phyloP scores from a whole-genome alignment of 192 early-diverging fungal species.

The Rhizoclosmatium sp. region DNA sequence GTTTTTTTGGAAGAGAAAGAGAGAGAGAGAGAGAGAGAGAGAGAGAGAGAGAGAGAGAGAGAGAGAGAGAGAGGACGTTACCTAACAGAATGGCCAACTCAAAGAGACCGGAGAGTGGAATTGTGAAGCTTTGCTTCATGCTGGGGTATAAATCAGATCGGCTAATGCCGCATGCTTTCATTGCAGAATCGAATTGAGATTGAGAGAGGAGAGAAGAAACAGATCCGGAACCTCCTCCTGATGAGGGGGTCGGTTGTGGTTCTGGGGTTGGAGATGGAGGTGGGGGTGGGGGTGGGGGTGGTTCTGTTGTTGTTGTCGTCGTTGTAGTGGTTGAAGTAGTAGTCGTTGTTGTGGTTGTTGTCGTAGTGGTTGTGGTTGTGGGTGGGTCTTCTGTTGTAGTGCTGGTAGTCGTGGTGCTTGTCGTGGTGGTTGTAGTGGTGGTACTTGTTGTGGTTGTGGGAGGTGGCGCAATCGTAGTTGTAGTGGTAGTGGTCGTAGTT shows the following conservation, averaged over 20 bases:
- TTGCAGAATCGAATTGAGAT: background rate
- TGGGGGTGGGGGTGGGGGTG: slow-evolving; percentile 1
- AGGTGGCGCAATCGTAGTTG: background rate
- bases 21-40: too few species aligned
- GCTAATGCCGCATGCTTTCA: background rate
- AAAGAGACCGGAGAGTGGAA: background rate
- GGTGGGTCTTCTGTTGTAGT: background rate
- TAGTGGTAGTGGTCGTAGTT: background rate
- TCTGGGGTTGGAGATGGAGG: background rate
- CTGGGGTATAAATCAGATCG: background rate
- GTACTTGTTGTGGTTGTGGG: background rate
- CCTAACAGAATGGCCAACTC: background rate
- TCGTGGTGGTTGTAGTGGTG: background rate
- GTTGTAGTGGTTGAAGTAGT: background rate
- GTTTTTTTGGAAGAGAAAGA: too few species aligned
- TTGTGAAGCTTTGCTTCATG: background rate
- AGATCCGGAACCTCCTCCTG: background rate
- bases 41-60: too few species aligned
- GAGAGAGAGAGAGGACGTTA: background rate
- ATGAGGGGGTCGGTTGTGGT: background rate
- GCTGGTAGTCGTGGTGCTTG: background rate
- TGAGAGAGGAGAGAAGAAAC: background rate
- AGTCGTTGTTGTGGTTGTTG: background rate
- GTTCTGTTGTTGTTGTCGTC: background rate
- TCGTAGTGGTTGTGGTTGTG: background rate